These are phyloP conservation scores for Talaromyces sp. DNA, from an alignment of 2,329 filamentous ascomycete species.

Conservation along the genomic window DNA sequence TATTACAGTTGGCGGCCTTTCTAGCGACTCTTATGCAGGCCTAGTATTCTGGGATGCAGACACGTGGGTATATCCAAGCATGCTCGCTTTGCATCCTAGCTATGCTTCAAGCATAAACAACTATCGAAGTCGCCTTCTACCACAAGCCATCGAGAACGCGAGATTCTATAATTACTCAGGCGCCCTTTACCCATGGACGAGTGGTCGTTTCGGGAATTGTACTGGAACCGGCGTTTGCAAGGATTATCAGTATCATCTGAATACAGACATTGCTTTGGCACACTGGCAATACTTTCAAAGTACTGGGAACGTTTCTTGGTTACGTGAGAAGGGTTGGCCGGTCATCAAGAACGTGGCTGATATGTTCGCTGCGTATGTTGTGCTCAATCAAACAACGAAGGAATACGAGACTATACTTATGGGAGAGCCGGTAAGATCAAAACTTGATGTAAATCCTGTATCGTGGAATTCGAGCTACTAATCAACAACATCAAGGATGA, in stretches of 20 bases:
- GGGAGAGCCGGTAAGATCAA: slow-evolving; percentile 54
- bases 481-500: slow-evolving; percentile 38
- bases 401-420: slow-evolving; percentile 49
- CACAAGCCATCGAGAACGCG: slow-evolving; percentile 55
- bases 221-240: slow-evolving; percentile 56
- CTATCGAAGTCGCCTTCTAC: slow-evolving; percentile 51
- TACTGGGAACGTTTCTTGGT: slow-evolving; percentile 51
- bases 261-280: slow-evolving; percentile 58
- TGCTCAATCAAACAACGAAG: slow-evolving; percentile 52
- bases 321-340: slow-evolving; percentile 51
- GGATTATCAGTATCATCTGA: slow-evolving; percentile 63
- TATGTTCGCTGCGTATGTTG: slow-evolving; percentile 44
- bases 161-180: slow-evolving; percentile 48
- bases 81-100: slow-evolving; percentile 55
- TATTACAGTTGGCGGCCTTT: slow-evolving; percentile 59
- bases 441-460: no score
- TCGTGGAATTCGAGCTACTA: background rate
- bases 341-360: slow-evolving; percentile 57
- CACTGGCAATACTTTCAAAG: slow-evolving; percentile 54
- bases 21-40: slow-evolving; percentile 59
- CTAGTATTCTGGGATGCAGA: slow-evolving; percentile 57
- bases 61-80: slow-evolving; percentile 58
- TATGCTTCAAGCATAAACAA: slow-evolving; percentile 56
- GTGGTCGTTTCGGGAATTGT: slow-evolving; percentile 59
- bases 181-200: slow-evolving; percentile 60